These are phyloP conservation scores for Cryptococcus depauperatus DNA, from an alignment of 1,284 basidiomycete genomes.

Conservation along the genomic window DNA sequence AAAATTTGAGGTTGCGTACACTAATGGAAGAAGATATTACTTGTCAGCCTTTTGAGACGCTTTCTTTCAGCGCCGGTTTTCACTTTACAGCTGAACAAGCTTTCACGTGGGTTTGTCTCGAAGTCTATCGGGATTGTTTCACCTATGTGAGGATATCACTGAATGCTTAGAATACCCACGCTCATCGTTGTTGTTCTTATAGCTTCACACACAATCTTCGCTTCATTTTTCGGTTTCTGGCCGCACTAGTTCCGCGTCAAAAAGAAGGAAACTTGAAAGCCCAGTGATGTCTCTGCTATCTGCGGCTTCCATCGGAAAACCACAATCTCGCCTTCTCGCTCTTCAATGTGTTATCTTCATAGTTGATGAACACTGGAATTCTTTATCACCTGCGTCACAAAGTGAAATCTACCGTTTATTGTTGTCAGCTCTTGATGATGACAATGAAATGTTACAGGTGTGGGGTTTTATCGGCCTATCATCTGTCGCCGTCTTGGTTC, in stretches of 20 bases:
- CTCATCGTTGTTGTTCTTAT: neutral
- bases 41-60: conserved; percentile 20
- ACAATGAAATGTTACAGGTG: conserved; percentile 60
- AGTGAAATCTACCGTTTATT: conserved; percentile 53
- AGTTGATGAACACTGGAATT: conserved; percentile 62
- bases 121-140: conserved; percentile 74
- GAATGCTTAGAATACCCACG: neutral
- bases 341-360: conserved; percentile 79
- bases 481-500: conserved; percentile 79
- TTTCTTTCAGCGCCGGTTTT: conserved; percentile 50
- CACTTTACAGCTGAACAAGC: conserved; percentile 64
- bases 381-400: conserved; percentile 55
- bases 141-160: conserved; percentile 52
- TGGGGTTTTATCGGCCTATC: conserved; percentile 76
- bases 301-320: conserved; percentile 47
- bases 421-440: conserved; percentile 55
- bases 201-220: neutral
- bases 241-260: conserved; percentile 17
- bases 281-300: conserved; percentile 56
- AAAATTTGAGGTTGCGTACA: conserved; percentile 18
- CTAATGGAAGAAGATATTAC: neutral
- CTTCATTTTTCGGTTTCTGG: neutral
- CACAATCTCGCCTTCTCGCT: conserved; percentile 47
- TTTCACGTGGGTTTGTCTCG: conserved; percentile 67
- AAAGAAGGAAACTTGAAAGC: conserved; percentile 48